phyloP scores from a whole-genome alignment of 2,329 filamentous ascomycete species.

The Cladosporium austrohemisphaericum region DNA sequence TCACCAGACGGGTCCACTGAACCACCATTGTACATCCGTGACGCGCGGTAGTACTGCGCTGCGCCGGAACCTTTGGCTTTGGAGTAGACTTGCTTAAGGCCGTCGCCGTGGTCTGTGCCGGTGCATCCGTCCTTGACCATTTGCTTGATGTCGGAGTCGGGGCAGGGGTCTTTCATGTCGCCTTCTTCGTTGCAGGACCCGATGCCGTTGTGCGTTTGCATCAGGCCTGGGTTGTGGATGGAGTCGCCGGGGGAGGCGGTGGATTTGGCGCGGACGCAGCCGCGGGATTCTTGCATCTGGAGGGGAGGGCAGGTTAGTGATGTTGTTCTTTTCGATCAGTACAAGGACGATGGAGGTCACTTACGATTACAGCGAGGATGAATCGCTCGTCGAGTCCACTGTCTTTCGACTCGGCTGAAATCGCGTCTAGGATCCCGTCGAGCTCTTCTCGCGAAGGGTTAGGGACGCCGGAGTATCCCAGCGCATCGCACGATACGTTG shows the following conservation, averaged over 20 bases:
- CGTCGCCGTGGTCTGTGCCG: constrained; percentile 42
- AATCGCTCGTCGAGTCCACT: constrained; percentile 7
- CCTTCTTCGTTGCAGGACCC: constrained; percentile 18
- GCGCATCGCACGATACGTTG: constrained; percentile 9
- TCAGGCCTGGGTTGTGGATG: constrained; percentile 10
- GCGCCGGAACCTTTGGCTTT: constrained; percentile 8
- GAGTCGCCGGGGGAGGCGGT: constrained; percentile 10
- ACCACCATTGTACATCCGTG: constrained; percentile 52
- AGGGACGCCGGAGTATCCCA: constrained; percentile 12
- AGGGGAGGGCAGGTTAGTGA: not conserved
- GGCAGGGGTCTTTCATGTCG: constrained; percentile 38
- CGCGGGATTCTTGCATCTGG: constrained; percentile 13
- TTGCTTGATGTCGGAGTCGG: constrained; percentile 33
- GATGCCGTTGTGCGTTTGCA: constrained; percentile 14
- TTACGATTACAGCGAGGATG: constrained; percentile 8
- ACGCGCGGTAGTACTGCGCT: constrained; percentile 42
- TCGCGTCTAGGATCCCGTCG: constrained; percentile 9
- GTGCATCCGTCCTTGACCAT: constrained; percentile 45
- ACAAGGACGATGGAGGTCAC: not conserved
- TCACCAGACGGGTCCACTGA: constrained; percentile 31
- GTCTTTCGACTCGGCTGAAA: constrained; percentile 8
- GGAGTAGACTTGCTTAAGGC: constrained; percentile 36
- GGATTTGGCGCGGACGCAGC: constrained; percentile 13
- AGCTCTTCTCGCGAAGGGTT: constrained; percentile 10
- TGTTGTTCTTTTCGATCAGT: not conserved